These are phyloP conservation scores for Spinacia oleracea DNA, from an alignment of 179 eudicot genomes.

Conservation along the genomic window DNA sequence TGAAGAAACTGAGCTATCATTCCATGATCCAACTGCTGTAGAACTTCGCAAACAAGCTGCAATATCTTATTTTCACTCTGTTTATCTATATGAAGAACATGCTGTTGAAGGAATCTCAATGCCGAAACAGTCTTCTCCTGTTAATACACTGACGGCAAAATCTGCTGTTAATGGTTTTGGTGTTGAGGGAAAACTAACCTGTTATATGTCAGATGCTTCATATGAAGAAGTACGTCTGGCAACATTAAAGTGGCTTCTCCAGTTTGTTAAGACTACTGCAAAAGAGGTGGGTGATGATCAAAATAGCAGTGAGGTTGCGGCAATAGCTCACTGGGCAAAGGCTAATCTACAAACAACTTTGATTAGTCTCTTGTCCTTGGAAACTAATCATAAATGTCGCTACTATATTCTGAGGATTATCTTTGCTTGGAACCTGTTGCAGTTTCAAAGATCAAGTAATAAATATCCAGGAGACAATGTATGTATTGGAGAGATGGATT, in stretches of 20 bases:
- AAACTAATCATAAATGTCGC: conserved; percentile 74
- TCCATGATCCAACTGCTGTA: conserved; percentile 68
- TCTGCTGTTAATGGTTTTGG: conserved; percentile 31
- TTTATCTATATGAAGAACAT: conserved; percentile 48
- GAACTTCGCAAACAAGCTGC: conserved; percentile 92
- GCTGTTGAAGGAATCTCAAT: conserved; percentile 41
- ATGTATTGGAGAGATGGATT: conserved; percentile 62
- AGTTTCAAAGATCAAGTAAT: conserved; percentile 37
- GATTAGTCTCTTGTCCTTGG: conserved; percentile 51
- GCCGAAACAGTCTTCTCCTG: conserved; percentile 23
- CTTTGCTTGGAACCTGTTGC: conserved; percentile 69
- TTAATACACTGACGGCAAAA: conserved; percentile 24
- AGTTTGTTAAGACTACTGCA: conserved; percentile 50
- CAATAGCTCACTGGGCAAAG: conserved; percentile 44
- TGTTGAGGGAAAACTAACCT: conserved; percentile 51
- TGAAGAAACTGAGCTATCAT: conserved; percentile 37
- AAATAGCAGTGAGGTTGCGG: conserved; percentile 25
- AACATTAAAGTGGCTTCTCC: conserved; percentile 83
- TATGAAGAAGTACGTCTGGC: conserved; percentile 94
- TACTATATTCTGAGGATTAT: conserved; percentile 72
- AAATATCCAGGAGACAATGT: conserved; percentile 21
- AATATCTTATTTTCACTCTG: conserved; percentile 68
- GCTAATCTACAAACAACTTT: conserved; percentile 60
- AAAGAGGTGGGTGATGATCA: conserved; percentile 33
- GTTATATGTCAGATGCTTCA: conserved; percentile 66